phyloP scores from a whole-genome alignment of 108 stramenopile species.

The Pinguiococcus pyrenoidosus region DNA sequence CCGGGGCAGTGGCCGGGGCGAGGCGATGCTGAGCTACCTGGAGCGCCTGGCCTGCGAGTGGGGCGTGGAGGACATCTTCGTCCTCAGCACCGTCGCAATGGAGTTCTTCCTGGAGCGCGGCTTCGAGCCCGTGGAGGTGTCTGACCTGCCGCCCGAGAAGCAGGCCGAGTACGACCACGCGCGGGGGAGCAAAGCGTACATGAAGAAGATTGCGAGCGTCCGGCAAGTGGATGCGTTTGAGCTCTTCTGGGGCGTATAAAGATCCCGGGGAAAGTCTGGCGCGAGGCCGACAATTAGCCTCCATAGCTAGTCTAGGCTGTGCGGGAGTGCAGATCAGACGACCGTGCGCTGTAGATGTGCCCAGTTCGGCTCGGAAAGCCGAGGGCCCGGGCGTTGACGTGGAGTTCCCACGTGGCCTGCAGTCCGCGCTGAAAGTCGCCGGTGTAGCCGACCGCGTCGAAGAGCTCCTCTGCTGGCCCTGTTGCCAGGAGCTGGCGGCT shows the following conservation, averaged over 20 bases:
- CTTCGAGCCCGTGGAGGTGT: slow-evolving; percentile 54
- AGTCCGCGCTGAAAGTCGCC: no score
- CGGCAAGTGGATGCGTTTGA: slow-evolving; percentile 68
- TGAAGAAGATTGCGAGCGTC: slow-evolving; percentile 57
- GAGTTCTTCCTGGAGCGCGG: slow-evolving; percentile 90
- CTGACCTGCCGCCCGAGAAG: slow-evolving; percentile 53
- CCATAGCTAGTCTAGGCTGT: no score
- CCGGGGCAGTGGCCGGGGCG: slow-evolving; percentile 68
- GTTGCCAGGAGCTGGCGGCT: no score
- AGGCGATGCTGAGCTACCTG: slow-evolving; percentile 85
- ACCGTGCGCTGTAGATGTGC: no score
- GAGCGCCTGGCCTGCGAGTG: slow-evolving; percentile 64
- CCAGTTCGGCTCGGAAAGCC: no score
- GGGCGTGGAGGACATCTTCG: slow-evolving; percentile 62
- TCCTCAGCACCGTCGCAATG: slow-evolving; percentile 84
- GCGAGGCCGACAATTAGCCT: no score
- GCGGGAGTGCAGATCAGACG: no score
- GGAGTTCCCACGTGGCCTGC: no score
- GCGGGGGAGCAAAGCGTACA: slow-evolving; percentile 67
- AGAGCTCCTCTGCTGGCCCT: no score
- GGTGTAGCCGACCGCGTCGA: no score
- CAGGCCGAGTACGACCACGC: slow-evolving; percentile 57
- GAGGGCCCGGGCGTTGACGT: no score
- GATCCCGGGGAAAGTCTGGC: no score
- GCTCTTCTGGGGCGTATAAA: slow-evolving; percentile 60